Evolutionary conservation across 176 grass and related monocot species (phyloP), one percentile per base, ranked within the genome.

Genomic region (Eremochloa ophiuroides): DNA sequence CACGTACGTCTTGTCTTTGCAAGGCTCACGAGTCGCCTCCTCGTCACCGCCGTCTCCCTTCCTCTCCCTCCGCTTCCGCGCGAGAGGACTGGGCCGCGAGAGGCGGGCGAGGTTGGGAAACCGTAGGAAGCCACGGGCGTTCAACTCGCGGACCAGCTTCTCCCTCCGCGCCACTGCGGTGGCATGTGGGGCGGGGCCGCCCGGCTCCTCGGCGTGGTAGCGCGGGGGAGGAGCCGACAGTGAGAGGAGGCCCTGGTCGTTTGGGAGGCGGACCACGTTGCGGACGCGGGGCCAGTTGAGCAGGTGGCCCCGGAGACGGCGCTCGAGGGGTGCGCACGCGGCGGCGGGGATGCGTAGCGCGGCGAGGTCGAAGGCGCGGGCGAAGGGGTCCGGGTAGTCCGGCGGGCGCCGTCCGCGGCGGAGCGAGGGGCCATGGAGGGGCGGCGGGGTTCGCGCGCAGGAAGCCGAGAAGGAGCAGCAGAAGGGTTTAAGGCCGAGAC

Each of bases 251-350:
- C 91, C 65, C 31, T 98, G 88, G 87, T 94, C 95, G 23, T 87
- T 74, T 20, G 84, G 69, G 7, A 91, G 85, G 73, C 88, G 90
- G 1, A 81, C 90, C 43, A 94, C 41, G 74, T 98, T 94, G 46
- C 86, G 92, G 39, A 98, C 85, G 71, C 92, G 86, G 9, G 90
- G 95, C 95, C 92, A 98, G 77, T 98, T 94, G 78, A 98, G 95
- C 59, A 98, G 90, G 86, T 98, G 95, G 9, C 90, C 95, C 39
- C 95, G 92, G 59, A 94, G 88, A 71, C 91, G 90, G 78, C 81
- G 40, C 90, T 98, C 95, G 74, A 98, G 95, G 46, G 76, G 81
- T 6, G 86, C 87, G 78, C 95, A 98, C 34, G 91, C 81, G 29
- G 80, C 88, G 63, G 88, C 95, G 1, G 90, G 95, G 28, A 98